Percentiles rank a stretch among this genome's conserved stretches.
These are phyloP conservation scores for Cyberlindnera mycetangii DNA, from an alignment of 805 yeast genomes.

Conservation along the genomic window DNA sequence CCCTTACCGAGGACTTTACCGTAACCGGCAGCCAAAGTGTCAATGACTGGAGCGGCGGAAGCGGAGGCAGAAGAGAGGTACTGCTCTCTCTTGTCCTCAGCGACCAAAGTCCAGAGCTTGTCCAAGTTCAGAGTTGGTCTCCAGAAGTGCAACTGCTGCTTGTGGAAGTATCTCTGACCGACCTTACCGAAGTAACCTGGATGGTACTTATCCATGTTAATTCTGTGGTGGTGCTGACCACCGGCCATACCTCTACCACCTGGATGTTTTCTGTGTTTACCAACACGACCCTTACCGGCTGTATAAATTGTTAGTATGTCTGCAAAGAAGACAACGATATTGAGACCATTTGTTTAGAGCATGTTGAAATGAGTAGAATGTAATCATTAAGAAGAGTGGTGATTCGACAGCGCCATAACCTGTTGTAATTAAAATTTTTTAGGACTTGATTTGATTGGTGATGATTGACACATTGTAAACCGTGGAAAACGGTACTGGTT, in stretches of 20 bases:
- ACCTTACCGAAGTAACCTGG: conserved; percentile 99
- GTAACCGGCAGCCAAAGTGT: conserved; percentile 99
- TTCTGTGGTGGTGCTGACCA: conserved; percentile 99
- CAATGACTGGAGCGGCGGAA: conserved; percentile 97
- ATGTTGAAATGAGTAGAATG: too few relatives aligned
- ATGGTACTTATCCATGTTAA: conserved; percentile 99
- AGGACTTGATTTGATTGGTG: too few relatives aligned
- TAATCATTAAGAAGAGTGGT: neutral
- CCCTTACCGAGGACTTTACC: conserved; percentile 99
- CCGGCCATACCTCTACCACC: conserved; percentile 99
- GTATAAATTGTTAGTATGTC: conserved; percentile 30
- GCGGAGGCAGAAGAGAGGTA: conserved; percentile 80
- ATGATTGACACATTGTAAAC: too few relatives aligned
- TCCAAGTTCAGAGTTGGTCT: conserved; percentile 97
- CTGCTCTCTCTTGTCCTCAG: conserved; percentile 90
- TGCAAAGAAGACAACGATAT: neutral
- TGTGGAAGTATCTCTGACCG: conserved; percentile 99
- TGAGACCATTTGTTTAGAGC: neutral
- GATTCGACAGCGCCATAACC: too few relatives aligned
- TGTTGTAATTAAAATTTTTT: too few relatives aligned
- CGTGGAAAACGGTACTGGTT: too few relatives aligned
- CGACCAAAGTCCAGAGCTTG: conserved; percentile 96
- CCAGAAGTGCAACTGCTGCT: conserved; percentile 94
- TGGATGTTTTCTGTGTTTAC: conserved; percentile 99
- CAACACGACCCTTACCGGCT: conserved; percentile 99